Base-by-base conservation (phyloP, 192 early-diverging fungal species). In the Backusella macrospora region DNA sequence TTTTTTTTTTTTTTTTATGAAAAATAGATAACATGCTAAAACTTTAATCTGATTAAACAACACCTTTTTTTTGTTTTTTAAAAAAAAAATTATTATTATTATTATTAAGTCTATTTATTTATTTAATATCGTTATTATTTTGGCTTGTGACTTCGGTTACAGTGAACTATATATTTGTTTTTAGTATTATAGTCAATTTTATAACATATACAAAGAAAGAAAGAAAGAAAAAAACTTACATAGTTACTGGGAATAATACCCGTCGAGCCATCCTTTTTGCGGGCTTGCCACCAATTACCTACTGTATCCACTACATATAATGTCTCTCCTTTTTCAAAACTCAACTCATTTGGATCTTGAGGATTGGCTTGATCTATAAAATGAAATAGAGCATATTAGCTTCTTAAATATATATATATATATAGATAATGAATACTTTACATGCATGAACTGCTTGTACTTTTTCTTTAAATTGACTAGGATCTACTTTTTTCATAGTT, bases 271-370 rank as follows among this genome's bases (percentile, higher is more conserved):
- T 95, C 90, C 44, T 87, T 80, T 78, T 91, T 92, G 69, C 90
- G 90, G 63, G 94, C 95, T 82, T 96, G 92, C 96, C 97, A 99
- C 97, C 97, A 99, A 78, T 99, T 97, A 77, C 97, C 97, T 84
- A 90, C 91, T 79, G 86, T 92, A 73, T 96, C 95, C 5, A 94
- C 85, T 59, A 99, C 90, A 52, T 95, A 92, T 83, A 99, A 80
- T 16, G 90, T 76, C 46, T 97, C 95, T 72, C 92, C 93, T 80
- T 96, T 96, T 16, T 75, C 76, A 83, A 97, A 96, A 18, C 90
- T 90, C 15, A 99, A 82, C 78, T 99, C 97, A 76, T 92, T 95
- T 18, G 92, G 92, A 83, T 99, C 97, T 34, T 93, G 92, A 0
- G 90, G 86, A 81, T 92, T 97, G 44, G 96, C 95, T 29, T 92